Conservation (phyloP, 2,329 filamentous ascomycete species). For the Verruconis gallopava region DNA sequence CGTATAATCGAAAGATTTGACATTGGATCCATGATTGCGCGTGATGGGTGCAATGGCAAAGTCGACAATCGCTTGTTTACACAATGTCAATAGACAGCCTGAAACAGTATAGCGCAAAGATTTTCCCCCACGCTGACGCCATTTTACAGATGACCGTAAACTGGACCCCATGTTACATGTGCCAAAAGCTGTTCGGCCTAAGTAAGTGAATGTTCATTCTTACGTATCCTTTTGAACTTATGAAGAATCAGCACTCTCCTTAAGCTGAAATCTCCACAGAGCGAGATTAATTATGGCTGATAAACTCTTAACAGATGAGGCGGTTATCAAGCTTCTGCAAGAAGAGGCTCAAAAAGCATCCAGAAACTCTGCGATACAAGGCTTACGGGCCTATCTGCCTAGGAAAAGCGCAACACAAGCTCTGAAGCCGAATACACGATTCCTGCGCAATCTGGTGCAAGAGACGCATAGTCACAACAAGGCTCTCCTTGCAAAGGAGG, state of each 20-base stretch:
- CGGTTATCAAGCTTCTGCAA: slow-evolving; percentile 65
- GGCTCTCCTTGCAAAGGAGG: slow-evolving; percentile 71
- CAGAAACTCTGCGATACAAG: slow-evolving; percentile 60
- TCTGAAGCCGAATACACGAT: slow-evolving; percentile 84
- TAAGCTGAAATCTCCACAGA: no score
- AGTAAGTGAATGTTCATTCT: no score
- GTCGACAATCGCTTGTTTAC: background rate
- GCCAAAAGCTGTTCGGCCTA: no score
- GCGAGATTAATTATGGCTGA: slow-evolving; percentile 10
- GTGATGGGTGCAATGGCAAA: background rate
- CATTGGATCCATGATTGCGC: background rate
- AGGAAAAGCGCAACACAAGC: slow-evolving; percentile 46
- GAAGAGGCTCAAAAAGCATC: slow-evolving; percentile 66
- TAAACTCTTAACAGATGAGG: slow-evolving; percentile 53
- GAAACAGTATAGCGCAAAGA: background rate
- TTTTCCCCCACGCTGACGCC: no score
- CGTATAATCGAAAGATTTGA: slow-evolving; percentile 7
- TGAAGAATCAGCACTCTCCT: no score
- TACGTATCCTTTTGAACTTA: no score
- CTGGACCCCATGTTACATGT: no score
- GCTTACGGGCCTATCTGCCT: slow-evolving; percentile 53
- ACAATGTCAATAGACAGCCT: background rate
- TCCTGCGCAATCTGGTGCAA: slow-evolving; percentile 75
- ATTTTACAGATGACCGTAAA: no score
- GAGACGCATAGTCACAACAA: slow-evolving; percentile 85